Evolutionary conservation across 371 early-diverging fungal genomes (phyloP).

Genomic region (Lichtheimia ramosa): DNA sequence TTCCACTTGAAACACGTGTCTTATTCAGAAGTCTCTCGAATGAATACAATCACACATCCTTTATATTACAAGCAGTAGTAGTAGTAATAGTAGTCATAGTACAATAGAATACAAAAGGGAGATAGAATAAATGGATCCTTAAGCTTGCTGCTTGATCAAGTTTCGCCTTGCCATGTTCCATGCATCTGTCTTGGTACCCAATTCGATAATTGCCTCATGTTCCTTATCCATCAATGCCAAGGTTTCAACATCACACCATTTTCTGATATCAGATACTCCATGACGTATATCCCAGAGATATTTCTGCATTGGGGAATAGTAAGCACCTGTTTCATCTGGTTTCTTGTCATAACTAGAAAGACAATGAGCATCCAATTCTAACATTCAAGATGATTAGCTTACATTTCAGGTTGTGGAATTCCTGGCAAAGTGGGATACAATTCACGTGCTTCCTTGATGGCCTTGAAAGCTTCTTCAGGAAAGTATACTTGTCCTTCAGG

Average conservation of each 20-base stretch:
- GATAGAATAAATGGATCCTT: too few relatives aligned
- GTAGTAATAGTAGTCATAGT: too few relatives aligned
- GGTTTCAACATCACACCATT: slow-evolving; percentile 23
- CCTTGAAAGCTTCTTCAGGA: slow-evolving; percentile 39
- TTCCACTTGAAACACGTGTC: too few relatives aligned
- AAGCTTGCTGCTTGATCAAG: slow-evolving; percentile 3
- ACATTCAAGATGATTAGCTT: slow-evolving; percentile 6
- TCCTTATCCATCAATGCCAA: slow-evolving; percentile 13
- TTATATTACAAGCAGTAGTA: too few relatives aligned
- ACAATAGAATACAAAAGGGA: too few relatives aligned
- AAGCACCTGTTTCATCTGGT: slow-evolving; percentile 46
- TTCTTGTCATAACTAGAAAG: slow-evolving; percentile 13
- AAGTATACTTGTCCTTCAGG: slow-evolving; percentile 41
- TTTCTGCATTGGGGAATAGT: slow-evolving; percentile 47
- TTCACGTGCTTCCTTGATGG: slow-evolving; percentile 38
- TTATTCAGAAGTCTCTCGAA: too few relatives aligned
- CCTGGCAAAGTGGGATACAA: slow-evolving; percentile 38
- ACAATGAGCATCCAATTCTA: slow-evolving; percentile 2
- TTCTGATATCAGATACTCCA: slow-evolving; percentile 12
- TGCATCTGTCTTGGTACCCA: slow-evolving; percentile 22
- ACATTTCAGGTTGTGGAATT: slow-evolving; percentile 36
- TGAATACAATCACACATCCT: too few relatives aligned
- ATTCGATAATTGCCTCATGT: slow-evolving; percentile 2
- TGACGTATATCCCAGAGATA: slow-evolving; percentile 49
- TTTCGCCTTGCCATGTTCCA: slow-evolving; percentile 27